phyloP scores from a whole-genome alignment of 306 rosid species.

The Vigna hirtella region DNA sequence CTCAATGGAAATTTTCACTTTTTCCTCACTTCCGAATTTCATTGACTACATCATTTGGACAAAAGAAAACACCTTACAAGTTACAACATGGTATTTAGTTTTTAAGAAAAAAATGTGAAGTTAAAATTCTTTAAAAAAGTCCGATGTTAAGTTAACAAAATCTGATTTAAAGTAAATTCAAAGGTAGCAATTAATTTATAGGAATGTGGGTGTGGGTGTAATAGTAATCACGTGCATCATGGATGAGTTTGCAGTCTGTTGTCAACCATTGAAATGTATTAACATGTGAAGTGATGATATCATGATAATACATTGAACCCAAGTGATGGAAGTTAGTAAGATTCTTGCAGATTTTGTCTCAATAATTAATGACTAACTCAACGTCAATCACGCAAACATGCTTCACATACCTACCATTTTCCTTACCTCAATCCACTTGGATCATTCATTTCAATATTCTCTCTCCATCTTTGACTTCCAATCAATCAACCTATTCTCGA shows the following conservation, averaged over 20 bases:
- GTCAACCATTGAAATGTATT: neutral
- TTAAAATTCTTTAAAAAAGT: too few relatives aligned
- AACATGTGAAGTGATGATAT: conserved; percentile 39
- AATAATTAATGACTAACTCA: conserved; percentile 46
- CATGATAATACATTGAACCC: conserved; percentile 47
- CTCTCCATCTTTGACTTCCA: conserved; percentile 31
- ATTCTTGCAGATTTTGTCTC: conserved; percentile 55
- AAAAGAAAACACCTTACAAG: too few relatives aligned
- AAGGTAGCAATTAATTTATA: too few relatives aligned
- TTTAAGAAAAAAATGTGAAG: too few relatives aligned
- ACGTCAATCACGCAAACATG: conserved; percentile 66
- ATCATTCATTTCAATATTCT: conserved; percentile 30
- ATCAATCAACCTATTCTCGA: neutral
- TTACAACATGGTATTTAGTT: too few relatives aligned
- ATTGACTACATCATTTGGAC: too few relatives aligned
- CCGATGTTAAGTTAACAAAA: too few relatives aligned
- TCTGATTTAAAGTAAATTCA: too few relatives aligned
- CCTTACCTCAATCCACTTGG: conserved; percentile 42
- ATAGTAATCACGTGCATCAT: conserved; percentile 28
- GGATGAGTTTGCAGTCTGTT: neutral
- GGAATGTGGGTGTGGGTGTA: neutral
- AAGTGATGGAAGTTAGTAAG: conserved; percentile 54
- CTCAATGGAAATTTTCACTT: too few relatives aligned
- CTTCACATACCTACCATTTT: conserved; percentile 38
- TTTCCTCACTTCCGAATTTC: too few relatives aligned